These are phyloP conservation scores for Clonostachys rosea DNA, from an alignment of 2,329 filamentous ascomycete genomes.

Conservation along the genomic window DNA sequence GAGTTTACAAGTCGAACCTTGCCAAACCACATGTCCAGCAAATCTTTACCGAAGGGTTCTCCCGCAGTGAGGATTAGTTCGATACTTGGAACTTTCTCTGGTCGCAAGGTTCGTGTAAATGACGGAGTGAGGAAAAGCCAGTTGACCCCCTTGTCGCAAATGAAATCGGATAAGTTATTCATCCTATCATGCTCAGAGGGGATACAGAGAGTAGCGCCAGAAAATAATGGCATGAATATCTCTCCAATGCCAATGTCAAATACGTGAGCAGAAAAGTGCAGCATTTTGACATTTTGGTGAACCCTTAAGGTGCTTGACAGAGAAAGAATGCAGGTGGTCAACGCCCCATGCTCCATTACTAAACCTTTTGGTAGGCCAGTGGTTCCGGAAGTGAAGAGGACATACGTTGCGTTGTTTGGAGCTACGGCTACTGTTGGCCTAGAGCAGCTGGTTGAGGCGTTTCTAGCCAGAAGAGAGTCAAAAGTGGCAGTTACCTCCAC, in stretches of 20 bases:
- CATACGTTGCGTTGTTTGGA: constrained; percentile 7
- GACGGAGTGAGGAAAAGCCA: constrained; percentile 1
- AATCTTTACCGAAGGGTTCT: constrained; percentile 6
- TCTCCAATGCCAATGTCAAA: constrained; percentile 9
- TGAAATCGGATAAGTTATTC: constrained; percentile 4
- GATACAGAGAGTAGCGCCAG: constrained; percentile 8
- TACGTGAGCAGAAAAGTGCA: constrained; percentile 9
- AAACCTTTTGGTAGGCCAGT: constrained; percentile 15
- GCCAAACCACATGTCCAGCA: constrained; percentile 4
- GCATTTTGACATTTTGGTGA: constrained; percentile 3
- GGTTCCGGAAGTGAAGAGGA: constrained; percentile 15
- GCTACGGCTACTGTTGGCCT: neutral
- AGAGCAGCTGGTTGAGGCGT: neutral
- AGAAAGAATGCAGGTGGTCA: constrained; percentile 5
- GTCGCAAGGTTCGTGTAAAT: constrained; percentile 1
- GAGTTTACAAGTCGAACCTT: constrained; percentile 3
- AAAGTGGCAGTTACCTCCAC: neutral
- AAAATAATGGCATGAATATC: constrained; percentile 6
- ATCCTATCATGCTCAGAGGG: constrained; percentile 5
- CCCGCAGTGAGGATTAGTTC: constrained; percentile 4
- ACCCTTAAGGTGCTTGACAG: constrained; percentile 1
- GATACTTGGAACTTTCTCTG: constrained; percentile 1
- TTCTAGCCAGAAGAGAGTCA: neutral
- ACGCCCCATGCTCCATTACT: constrained; percentile 10
- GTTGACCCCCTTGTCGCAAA: neutral